A percentile compares a stretch with the other conserved stretches of the same genome.
These are phyloP conservation scores for Pseudognaphalium luteoalbum DNA, from an alignment of 129 eudicot genomes.

Conservation along the genomic window DNA sequence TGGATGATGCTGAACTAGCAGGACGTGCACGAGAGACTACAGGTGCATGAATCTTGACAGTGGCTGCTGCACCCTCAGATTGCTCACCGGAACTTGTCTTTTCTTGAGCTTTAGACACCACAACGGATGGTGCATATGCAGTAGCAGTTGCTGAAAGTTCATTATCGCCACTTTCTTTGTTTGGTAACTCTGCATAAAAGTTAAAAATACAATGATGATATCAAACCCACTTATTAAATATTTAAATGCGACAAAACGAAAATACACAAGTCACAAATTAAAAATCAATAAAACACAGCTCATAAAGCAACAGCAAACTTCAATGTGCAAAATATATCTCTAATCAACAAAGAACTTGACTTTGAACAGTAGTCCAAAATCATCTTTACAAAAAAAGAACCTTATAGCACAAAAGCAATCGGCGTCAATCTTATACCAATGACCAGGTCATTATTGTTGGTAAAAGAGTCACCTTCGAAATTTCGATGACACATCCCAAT, in stretches of 20 bases:
- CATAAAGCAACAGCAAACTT: constrained; percentile 11
- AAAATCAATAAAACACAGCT: neutral
- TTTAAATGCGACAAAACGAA: neutral
- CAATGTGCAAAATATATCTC: neutral
- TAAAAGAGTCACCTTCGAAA: neutral
- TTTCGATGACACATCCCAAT: neutral
- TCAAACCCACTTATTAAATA: neutral
- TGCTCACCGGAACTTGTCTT: constrained; percentile 35
- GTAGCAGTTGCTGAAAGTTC: constrained; percentile 53
- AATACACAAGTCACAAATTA: neutral
- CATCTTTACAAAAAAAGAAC: neutral
- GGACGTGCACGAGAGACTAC: constrained; percentile 44
- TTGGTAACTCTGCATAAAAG: constrained; percentile 27
- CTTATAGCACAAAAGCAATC: neutral
- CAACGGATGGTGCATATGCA: constrained; percentile 50
- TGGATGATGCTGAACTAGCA: constrained; percentile 60
- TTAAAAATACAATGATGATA: neutral
- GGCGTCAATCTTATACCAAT: neutral
- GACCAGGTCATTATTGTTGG: constrained; percentile 4
- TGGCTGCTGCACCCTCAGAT: constrained; percentile 38
- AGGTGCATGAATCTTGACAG: constrained; percentile 23
- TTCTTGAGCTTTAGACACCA: constrained; percentile 51
- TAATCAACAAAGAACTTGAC: neutral
- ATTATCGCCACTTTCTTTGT: constrained; percentile 50
- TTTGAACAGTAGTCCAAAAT: neutral